These are phyloP conservation scores for Pleoardoris graminearum DNA, from an alignment of 2,329 filamentous ascomycete genomes.

Conservation along the genomic window DNA sequence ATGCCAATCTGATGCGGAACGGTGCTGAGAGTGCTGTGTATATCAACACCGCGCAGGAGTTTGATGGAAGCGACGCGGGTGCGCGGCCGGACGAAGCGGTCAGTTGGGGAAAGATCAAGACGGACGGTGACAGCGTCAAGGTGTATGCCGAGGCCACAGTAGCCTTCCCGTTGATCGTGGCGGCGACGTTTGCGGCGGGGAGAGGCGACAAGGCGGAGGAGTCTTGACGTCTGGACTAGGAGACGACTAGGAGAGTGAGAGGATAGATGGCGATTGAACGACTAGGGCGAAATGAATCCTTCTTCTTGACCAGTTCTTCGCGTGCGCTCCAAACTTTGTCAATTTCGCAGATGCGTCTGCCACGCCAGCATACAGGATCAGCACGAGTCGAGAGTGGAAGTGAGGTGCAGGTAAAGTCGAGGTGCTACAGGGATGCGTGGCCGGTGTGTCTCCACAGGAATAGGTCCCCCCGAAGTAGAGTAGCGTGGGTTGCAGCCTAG, in stretches of 20 bases:
- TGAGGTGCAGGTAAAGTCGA: constrained; percentile 10
- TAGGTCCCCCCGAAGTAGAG: not conserved
- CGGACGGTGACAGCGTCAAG: constrained; percentile 86
- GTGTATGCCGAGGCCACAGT: constrained; percentile 70
- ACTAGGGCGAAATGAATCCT: not conserved
- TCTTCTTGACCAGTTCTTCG: not conserved
- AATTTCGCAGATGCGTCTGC: not conserved
- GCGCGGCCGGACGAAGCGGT: constrained; percentile 95
- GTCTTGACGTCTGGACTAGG: no score
- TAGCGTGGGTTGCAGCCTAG: constrained; percentile 8
- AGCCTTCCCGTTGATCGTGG: constrained; percentile 69
- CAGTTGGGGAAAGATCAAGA: constrained; percentile 98
- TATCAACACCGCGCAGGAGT: constrained; percentile 96
- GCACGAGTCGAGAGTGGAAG: constrained; percentile 1
- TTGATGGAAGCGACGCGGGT: constrained; percentile 95
- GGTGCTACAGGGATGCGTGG: constrained; percentile 7
- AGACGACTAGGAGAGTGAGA: no score
- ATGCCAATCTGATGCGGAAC: constrained; percentile 96
- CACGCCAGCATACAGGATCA: not conserved
- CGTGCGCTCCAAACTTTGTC: not conserved
- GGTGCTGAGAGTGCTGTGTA: constrained; percentile 96
- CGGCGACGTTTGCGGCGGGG: constrained; percentile 63
- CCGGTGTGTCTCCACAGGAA: constrained; percentile 2
- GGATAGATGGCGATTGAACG: not conserved
- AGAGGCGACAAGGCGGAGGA: not conserved